phyloP scores from a whole-genome alignment of 1,139 yeast species.

The Lodderomyces parapsilosis region DNA sequence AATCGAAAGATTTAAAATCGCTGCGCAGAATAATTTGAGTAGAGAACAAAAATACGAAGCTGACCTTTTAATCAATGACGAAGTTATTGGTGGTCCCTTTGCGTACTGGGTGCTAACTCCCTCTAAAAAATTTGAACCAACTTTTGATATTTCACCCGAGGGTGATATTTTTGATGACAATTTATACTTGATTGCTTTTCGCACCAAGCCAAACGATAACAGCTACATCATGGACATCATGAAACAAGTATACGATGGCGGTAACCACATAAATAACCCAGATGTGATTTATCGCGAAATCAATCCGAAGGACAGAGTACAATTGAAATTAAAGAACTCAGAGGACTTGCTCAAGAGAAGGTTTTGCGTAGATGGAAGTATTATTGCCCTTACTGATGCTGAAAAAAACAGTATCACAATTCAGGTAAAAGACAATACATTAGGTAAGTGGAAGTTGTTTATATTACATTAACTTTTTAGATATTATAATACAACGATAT shows the following conservation, averaged over 20 bases:
- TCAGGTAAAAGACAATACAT: slow-evolving; percentile 19
- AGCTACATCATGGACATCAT: slow-evolving; percentile 55
- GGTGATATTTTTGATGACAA: slow-evolving; percentile 52
- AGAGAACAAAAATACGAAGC: slow-evolving; percentile 54
- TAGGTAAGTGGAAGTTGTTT: slow-evolving; percentile 25
- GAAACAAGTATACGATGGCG: slow-evolving; percentile 56
- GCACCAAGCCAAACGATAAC: slow-evolving; percentile 26
- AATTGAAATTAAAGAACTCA: slow-evolving; percentile 23
- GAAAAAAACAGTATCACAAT: slow-evolving; percentile 19
- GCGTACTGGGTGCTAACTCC: slow-evolving; percentile 70
- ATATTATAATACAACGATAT: slow-evolving; percentile 6
- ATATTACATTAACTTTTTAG: slow-evolving; percentile 8
- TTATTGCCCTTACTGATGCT: slow-evolving; percentile 29
- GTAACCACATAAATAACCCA: slow-evolving; percentile 49
- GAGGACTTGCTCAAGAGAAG: slow-evolving; percentile 27
- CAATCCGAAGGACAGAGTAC: slow-evolving; percentile 21
- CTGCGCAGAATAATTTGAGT: slow-evolving; percentile 57
- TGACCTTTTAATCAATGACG: slow-evolving; percentile 17
- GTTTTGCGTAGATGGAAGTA: slow-evolving; percentile 57
- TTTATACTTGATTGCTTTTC: slow-evolving; percentile 57
- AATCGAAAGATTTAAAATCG: slow-evolving; percentile 62
- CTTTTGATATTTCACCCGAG: slow-evolving; percentile 70
- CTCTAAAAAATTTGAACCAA: slow-evolving; percentile 62
- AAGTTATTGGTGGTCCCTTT: slow-evolving; percentile 38
- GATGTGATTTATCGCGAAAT: slow-evolving; percentile 45